Base-by-base conservation (phyloP, 805 yeast species). In the Starmerella etchellsii region DNA sequence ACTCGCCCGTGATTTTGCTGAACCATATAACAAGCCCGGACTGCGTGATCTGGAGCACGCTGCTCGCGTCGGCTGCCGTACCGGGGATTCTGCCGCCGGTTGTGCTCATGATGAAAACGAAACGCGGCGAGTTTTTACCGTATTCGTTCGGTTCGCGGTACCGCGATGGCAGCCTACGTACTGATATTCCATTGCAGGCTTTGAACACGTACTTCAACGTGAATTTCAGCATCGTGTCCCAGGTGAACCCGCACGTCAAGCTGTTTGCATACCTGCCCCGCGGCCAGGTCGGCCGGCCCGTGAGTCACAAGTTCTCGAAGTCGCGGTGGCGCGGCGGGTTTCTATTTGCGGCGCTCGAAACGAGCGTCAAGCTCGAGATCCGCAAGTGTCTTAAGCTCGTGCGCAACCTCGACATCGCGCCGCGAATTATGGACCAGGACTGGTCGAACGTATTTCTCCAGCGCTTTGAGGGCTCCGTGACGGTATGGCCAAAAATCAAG, bases 61-160 rank as follows among this genome's bases (percentile, higher is more conserved):
- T 81, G 42, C 60, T 81, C 31, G 91, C 91, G 0, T 76, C 84
- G 3, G 72, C 83, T 4, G 91, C 91, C 0, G 91, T 81, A 7
- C 93, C 93, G 0, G 91, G 91, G 0, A 77, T 81, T 13, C 60
- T 81, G 41, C 77, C 78, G 47, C 93, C 93, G 0, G 87, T 81
- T 18, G 84, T 78, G 14, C 60, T 81, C 40, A 78, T 81, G 85
- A 77, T 73, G 74, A 76, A 76, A 52, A 63, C 64, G 14, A 64
- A 62, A 9, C 44, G 47, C 0, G 63, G 61, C 31, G 56, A 62
- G 26, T 66, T 78, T 6, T 64, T 66, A 2, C 88, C 93, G 2
- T 80, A 77, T 54, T 74, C 81, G 18, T 67, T 80, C 52, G 91
- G 91, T 0, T 73, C 68, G 50, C 76, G 74, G 52, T 81, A 85